phyloP scores from a whole-genome alignment of 2,329 filamentous ascomycete species.

The Fusarium circinatum region DNA sequence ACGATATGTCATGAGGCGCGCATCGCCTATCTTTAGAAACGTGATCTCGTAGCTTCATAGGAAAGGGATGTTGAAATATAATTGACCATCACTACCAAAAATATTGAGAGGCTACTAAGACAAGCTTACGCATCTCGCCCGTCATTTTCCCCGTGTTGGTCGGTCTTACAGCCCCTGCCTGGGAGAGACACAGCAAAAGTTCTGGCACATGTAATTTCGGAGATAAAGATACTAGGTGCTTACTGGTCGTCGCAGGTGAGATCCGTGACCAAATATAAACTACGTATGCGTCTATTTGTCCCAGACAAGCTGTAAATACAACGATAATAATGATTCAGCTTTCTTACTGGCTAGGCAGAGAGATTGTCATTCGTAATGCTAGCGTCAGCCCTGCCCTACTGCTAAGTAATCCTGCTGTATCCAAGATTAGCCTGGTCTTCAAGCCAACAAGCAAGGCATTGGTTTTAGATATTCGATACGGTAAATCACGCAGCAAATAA shows the following conservation, averaged over 20 bases:
- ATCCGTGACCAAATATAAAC: not conserved
- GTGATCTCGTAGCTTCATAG: fast-evolving
- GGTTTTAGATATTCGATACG: not conserved
- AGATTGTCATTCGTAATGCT: not conserved
- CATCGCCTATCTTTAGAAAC: not conserved
- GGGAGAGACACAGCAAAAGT: no score
- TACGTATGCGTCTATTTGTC: not conserved
- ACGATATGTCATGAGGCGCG: fast-evolving
- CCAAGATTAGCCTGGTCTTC: not conserved
- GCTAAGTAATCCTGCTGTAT: no score
- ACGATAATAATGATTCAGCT: not conserved
- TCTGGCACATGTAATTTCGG: not conserved
- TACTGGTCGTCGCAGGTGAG: fast-evolving
- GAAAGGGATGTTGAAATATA: fast-evolving
- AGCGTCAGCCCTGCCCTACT: not conserved
- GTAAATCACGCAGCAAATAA: not conserved
- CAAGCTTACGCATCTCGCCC: not conserved
- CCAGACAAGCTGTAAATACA: not conserved
- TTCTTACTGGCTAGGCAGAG: not conserved
- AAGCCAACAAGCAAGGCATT: no score
- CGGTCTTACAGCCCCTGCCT: not conserved
- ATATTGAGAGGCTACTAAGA: not conserved
- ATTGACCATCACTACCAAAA: fast-evolving
- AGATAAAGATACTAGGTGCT: not conserved
- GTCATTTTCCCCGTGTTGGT: not conserved